Conservation (phyloP, 768 basidiomycete genomes). For the Amylocystis lapponica region DNA sequence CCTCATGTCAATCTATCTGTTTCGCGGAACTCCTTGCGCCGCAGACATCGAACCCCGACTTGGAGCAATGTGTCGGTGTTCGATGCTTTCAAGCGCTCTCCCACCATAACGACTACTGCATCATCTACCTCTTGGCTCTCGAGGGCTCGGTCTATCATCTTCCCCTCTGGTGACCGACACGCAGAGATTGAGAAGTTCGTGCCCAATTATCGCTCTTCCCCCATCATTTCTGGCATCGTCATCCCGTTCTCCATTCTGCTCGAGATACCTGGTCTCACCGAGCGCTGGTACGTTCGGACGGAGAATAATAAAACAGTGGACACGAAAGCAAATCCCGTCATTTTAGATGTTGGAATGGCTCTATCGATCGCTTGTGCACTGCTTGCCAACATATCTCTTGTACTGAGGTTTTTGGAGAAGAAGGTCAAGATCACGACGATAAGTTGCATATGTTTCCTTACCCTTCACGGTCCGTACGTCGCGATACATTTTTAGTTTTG, state of each 20-base stretch:
- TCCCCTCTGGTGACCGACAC: slow-evolving; percentile 9
- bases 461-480: slow-evolving; percentile 55
- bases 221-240: slow-evolving; percentile 61
- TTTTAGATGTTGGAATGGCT: slow-evolving; percentile 56
- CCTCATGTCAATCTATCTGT: too few species aligned
- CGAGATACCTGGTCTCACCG: slow-evolving; percentile 76
- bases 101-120: too few species aligned
- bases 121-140: too few species aligned
- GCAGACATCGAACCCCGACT: slow-evolving; percentile 17
- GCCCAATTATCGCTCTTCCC: slow-evolving; percentile 57
- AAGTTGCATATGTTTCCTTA: slow-evolving; percentile 55
- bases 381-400: slow-evolving; percentile 60
- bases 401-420: slow-evolving; percentile 69
- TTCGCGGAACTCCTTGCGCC: slow-evolving; percentile 27
- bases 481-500: background rate
- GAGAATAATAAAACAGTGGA: slow-evolving; percentile 40
- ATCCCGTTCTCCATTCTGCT: slow-evolving; percentile 78
- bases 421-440: slow-evolving; percentile 58
- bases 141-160: slow-evolving; percentile 15
- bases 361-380: slow-evolving; percentile 66
- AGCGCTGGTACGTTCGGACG: slow-evolving; percentile 66
- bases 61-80: slow-evolving; percentile 21
- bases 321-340: slow-evolving; percentile 43
- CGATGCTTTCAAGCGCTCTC: too few species aligned
- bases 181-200: slow-evolving; percentile 30